Evolutionary conservation across 2,329 filamentous ascomycete species (phyloP).

Genomic region (Annulohypoxylon truncatum): DNA sequence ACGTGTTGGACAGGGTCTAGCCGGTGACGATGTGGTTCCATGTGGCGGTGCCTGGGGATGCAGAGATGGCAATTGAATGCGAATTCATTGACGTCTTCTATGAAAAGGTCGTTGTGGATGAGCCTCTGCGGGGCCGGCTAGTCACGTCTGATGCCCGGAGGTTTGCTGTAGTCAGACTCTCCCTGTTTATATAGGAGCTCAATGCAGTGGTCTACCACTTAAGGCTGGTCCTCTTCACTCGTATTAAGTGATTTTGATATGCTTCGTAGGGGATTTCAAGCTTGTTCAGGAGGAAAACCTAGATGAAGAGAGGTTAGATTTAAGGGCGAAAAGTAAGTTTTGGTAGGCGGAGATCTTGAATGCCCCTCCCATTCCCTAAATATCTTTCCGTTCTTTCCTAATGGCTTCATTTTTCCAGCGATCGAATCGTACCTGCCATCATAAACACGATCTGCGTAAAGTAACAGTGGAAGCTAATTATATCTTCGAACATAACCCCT

Average conservation of each 20-base stretch:
- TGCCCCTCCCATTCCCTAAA: neutral
- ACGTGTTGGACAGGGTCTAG: conserved; percentile 43
- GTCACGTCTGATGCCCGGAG: conserved; percentile 16
- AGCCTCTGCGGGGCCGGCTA: conserved; percentile 27
- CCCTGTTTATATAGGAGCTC: conserved; percentile 14
- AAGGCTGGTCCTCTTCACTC: neutral
- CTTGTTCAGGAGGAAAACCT: neutral
- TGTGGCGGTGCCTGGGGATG: conserved; percentile 35
- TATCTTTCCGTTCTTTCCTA: too few species aligned
- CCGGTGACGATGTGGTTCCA: conserved; percentile 22
- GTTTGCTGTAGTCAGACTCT: conserved; percentile 29
- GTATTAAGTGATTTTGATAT: neutral
- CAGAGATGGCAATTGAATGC: conserved; percentile 22
- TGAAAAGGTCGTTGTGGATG: conserved; percentile 29
- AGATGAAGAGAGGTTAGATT: too few species aligned
- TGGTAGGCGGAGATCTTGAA: neutral
- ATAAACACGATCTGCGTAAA: too few species aligned
- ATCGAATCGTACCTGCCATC: too few species aligned
- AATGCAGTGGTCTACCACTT: conserved; percentile 35
- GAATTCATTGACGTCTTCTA: conserved; percentile 30
- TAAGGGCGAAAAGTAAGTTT: too few species aligned
- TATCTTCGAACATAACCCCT: too few species aligned
- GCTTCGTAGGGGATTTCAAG: neutral
- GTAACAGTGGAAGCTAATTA: too few species aligned
- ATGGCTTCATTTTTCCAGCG: too few species aligned